phyloP scores from a whole-genome alignment of 1,139 yeast genomes.

The Taphrina communis region DNA sequence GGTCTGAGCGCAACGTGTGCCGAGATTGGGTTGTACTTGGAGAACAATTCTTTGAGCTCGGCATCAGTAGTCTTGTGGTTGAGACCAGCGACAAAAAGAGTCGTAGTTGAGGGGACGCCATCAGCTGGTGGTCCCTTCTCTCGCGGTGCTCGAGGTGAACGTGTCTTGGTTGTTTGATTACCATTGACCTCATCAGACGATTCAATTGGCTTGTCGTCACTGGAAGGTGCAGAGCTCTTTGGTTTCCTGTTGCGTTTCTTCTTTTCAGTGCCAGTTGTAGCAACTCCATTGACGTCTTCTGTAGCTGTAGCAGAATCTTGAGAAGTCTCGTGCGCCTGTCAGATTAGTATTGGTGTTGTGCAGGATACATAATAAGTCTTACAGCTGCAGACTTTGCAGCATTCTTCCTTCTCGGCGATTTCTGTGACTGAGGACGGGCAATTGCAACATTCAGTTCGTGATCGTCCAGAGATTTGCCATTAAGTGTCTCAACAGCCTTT shows the following conservation, averaged over 20 bases:
- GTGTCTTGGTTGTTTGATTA: constrained; percentile 15
- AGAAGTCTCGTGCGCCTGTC: constrained; percentile 18
- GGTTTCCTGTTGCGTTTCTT: constrained; percentile 30
- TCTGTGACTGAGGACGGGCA: constrained; percentile 53
- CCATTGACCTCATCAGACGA: constrained; percentile 51
- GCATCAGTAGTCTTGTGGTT: constrained; percentile 52
- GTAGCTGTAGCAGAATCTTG: not conserved
- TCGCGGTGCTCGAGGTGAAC: constrained; percentile 32
- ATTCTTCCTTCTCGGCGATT: constrained; percentile 18
- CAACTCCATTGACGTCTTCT: constrained; percentile 4
- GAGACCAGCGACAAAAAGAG: constrained; percentile 61
- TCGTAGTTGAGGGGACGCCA: constrained; percentile 55
- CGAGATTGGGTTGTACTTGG: constrained; percentile 54
- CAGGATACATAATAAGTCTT: not conserved
- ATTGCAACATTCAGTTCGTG: constrained; percentile 59
- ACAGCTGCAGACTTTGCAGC: constrained; percentile 13
- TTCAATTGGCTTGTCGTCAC: constrained; percentile 49
- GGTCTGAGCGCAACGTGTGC: constrained; percentile 47
- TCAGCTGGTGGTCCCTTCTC: constrained; percentile 45
- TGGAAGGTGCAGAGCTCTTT: constrained; percentile 1
- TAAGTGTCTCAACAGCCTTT: constrained; percentile 56
- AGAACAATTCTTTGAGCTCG: constrained; percentile 46
- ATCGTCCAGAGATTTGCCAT: constrained; percentile 59
- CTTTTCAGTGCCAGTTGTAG: constrained; percentile 14
- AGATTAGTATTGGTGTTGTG: not conserved